Conservation (phyloP, 2,329 filamentous ascomycete species). For the Corinectria fuckeliana region DNA sequence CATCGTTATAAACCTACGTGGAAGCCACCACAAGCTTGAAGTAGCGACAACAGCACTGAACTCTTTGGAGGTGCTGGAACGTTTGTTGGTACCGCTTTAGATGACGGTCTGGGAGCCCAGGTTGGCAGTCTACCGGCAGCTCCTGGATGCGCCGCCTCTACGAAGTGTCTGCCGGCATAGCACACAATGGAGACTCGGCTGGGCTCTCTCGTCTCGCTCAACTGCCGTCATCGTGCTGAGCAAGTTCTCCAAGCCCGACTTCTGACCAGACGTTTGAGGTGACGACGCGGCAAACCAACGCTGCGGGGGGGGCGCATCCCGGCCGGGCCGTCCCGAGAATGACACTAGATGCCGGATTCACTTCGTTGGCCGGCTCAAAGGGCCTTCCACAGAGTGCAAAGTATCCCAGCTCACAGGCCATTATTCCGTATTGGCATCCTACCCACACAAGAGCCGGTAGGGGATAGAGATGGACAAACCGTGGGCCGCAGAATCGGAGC, state of each 20-base stretch:
- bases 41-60: too few relatives aligned
- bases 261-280: neutral
- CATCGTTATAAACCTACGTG: too few relatives aligned
- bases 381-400: neutral
- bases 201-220: neutral
- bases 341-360: constrained; percentile 1
- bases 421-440: neutral
- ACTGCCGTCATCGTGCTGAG: too few relatives aligned
- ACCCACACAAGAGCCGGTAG: neutral
- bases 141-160: neutral
- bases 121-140: neutral
- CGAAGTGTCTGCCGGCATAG: neutral
- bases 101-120: neutral
- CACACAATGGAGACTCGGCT: neutral
- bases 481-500: neutral
- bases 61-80: constrained; percentile 21
- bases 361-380: constrained; percentile 6
- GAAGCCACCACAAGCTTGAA: too few relatives aligned
- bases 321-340: constrained; percentile 10
- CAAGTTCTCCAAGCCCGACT: too few relatives aligned
- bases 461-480: neutral
- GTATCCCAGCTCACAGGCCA: neutral
- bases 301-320: neutral
- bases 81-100: neutral
- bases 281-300: neutral